Evolutionary conservation across 805 yeast species (phyloP), one percentile per base, ranked within the genome.

Genomic region (Kodamaea lidongshanica): DNA sequence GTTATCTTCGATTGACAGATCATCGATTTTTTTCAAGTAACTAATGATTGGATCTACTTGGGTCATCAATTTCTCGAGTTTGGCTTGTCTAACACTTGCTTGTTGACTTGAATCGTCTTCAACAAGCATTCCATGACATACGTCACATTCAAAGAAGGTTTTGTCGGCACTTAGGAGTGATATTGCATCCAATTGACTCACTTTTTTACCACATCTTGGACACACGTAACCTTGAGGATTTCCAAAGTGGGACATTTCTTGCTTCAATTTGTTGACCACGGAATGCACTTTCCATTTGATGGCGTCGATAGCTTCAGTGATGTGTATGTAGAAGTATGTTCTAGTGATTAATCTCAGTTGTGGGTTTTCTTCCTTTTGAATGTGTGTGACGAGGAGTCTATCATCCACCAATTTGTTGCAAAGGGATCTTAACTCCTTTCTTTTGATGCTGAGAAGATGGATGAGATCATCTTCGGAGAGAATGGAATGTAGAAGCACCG

Each of bases 241-340:
- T 15, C 86, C 77, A 46, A 80, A 83, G 40, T 77, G 82, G 30
- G 85, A 78, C 59, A 89, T 72, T 46, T 87, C 94, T 40, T 81
- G 84, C 49, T 85, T 85, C 33, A 88, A 67, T 32, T 68, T 54
- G 43, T 79, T 79, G 9, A 85, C 96, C 16, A 92, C 70, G 27
- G 83, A 74, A 53, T 89, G 95, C 36, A 89, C 83, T 50, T 88
- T 87, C 97, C 97, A 92, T 57, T 92, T 92, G 51, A 92, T 77
- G 3, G 96, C 77, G 58, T 92, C 98, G 23, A 92, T 84, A 0
- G 97, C 94, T 54, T 87, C 95, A 3, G 96, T 85, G 51, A 74
- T 76, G 50, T 86, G 95, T 32, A 89, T 79, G 54, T 74, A 92
- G 58, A 80, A 92, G 46, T 86, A 86, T 3, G 89, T 81, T 45